Base-by-base conservation (phyloP, 331 rosid genomes). In the Acacia pycnantha region DNA sequence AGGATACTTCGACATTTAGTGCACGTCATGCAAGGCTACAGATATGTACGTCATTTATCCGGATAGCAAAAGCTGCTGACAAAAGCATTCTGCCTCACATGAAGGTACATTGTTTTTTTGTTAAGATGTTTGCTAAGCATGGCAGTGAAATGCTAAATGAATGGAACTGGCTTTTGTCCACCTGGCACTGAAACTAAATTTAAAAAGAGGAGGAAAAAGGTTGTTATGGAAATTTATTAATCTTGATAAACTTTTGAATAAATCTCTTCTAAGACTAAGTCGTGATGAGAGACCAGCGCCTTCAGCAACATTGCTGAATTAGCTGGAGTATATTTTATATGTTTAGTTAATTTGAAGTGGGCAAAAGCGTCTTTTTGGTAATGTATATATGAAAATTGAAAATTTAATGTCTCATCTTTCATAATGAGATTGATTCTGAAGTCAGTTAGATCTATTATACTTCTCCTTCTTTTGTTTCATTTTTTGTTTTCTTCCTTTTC, bases 21-120 rank as follows among this genome's bases (percentile, higher is more conserved):
- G 97, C 97, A 70, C 90, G 99, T 19, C 91, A 92, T 85, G 98
- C 99, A 58, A 93, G 99, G 88, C 81, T 96, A 86, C 98, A 94
- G 78, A 92, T 91, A 71, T 96, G 99, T 86, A 82, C 98, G 56
- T 96, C 99, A 64, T 96, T 96, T 85, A 96, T 96, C 83, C 94
- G 97, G 84, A 92, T 94, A 44, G 97, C 99, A 43, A 96, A 96
- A 88, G 84, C 98, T 70, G 94, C 98, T 81, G 97, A 94, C 85
- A 92, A 88, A 91, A 91, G 97, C 82, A 85, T 94, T 82, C 88
- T 96, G 87, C 99, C 99, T 84, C 99, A 96, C 85, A 94, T 96
- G 99, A 96, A 96, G 98, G 99, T 96, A 77, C 73, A n/a, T 47
- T 79, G 43, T 48, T 82, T 83, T 41, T 69, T 81, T 79, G 33